These are phyloP conservation scores for Penicillium parvum DNA, from an alignment of 495 filamentous ascomycete genomes.

Conservation along the genomic window DNA sequence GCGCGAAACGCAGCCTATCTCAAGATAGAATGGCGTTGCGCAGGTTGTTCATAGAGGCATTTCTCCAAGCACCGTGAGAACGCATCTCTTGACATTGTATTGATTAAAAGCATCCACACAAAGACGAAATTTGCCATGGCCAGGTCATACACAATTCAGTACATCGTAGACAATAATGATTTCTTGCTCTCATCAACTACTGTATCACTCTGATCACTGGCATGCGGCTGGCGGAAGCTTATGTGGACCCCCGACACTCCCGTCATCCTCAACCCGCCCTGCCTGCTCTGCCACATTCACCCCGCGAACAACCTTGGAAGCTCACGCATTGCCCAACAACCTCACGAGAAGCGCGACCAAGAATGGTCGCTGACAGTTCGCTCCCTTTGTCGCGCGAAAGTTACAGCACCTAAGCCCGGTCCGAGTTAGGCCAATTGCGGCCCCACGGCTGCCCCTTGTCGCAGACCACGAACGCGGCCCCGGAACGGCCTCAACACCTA, in stretches of 20 bases:
- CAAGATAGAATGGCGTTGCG: too few species aligned
- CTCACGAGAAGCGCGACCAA: conserved; percentile 5
- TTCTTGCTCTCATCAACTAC: too few species aligned
- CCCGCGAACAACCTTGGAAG: conserved; percentile 3
- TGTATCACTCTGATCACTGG: too few species aligned
- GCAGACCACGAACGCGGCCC: conserved; percentile 9
- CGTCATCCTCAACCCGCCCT: conserved; percentile 19
- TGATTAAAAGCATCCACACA: too few species aligned
- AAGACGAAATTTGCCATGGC: too few species aligned
- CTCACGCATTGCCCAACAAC: conserved; percentile 6
- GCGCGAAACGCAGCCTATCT: conserved; percentile 67
- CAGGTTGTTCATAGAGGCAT: too few species aligned
- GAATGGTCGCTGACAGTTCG: conserved; percentile 15
- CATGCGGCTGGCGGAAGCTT: conserved; percentile 25
- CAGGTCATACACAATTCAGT: too few species aligned
- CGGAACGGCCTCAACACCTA: conserved; percentile 4
- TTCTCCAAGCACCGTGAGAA: too few species aligned
- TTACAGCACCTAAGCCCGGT: conserved; percentile 11
- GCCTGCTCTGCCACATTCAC: conserved; percentile 7
- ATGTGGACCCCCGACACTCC: conserved; percentile 22
- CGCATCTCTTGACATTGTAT: too few species aligned
- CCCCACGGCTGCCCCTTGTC: conserved; percentile 24
- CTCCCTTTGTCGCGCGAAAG: conserved; percentile 13
- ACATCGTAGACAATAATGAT: too few species aligned
- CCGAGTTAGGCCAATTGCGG: conserved; percentile 5